Base-by-base conservation (phyloP, 352 stramenopile genomes). In the Pythium brachiatum region DNA sequence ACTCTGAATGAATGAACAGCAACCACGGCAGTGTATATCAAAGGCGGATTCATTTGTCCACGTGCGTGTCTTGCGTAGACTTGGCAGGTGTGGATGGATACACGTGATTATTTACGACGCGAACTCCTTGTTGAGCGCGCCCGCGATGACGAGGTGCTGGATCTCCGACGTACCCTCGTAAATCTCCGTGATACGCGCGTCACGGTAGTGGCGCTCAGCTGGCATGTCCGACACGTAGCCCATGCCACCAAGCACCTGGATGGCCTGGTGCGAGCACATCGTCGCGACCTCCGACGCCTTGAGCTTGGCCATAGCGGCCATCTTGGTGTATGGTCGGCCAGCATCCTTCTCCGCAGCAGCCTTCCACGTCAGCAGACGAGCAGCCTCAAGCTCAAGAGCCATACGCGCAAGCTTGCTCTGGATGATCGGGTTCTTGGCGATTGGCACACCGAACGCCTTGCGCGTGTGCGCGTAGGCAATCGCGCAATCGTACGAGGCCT, bases 151-250 rank as follows among this genome's bases (percentile, higher is more conserved):
- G 43, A 99, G 74, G 72, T 98, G 94, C 81, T 98, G 95, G 64
- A 99, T 97, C 76, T 99, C 96, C 52, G 87, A 98, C 11, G 96
- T 99, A 66, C 95, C 95, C 73, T 99, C 96, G 68, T 99, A 98
- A 70, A 99, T 98, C 73, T 96, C 88, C 16, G 96, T 99, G 76
- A 99, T 99, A 43, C 96, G 81, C 43, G 96, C 96, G 74, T 99
- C 96, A 50, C 96, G 85, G 81, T 99, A 99, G 78, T 98, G 89
- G 61, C 96, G 87, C 64, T 99, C 96, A 0, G 96, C 96, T 15
- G 96, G 96, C 95, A 99, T 99, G 53, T 99, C 96, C 18, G 81
- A 95, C 25, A 99, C 96, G 72, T 98, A 99, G 34, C 96, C 96
- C 92, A 98, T 98, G 32, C 83, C 81, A 18, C 96, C 92, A 8